Base-by-base conservation (phyloP, 805 yeast species). In the Metschnikowia baotianmanensis region DNA sequence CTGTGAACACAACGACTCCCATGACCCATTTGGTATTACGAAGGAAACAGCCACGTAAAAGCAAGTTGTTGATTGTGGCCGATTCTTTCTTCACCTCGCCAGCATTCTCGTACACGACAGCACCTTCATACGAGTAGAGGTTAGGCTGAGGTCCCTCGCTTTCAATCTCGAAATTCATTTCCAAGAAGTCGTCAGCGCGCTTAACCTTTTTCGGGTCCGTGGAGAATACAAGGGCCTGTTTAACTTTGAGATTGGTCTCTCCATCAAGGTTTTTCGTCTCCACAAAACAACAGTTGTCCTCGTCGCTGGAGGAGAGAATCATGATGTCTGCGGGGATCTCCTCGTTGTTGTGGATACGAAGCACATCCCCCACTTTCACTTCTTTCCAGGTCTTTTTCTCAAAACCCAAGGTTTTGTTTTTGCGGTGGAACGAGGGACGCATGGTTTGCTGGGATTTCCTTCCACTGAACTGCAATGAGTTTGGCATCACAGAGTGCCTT, bases 221-320 rank as follows among this genome's bases (percentile, higher is more conserved):
- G 26, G 83, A 74, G 52, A 80, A 77, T 54, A 83, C 80, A 52
- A 86, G 60, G 4, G 90, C 82, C 58, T 83, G 87, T 53, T 82
- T 82, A 29, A 82, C 84, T 62, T 86, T 86, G 33, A 58, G 55
- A 28, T 50, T 85, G 4, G 91, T 82, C 60, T 85, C 95, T 61
- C 95, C 95, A 62, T 86, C 95, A 50, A 86, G 70, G 61, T 85
- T 85, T 55, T 84, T 85, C 0, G 95, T 86, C 60, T 85, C 95
- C 22, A 85, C 78, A 51, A 79, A 85, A 62, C 90, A 83, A 36
- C 75, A 77, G 36, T 82, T 83, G 51, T 83, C 87, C 1, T 71
- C 60, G 55, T 83, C 88, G 23, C 86, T 78, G 2, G 89, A 72
- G 5, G 88, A 70, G 6, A 85, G 56, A 24, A 84, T 59, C 34